Percentiles rank a stretch among this genome's conserved stretches.
These are phyloP conservation scores for Bruguiera sexangula DNA, from an alignment of 345 rosid genomes.

Conservation along the genomic window DNA sequence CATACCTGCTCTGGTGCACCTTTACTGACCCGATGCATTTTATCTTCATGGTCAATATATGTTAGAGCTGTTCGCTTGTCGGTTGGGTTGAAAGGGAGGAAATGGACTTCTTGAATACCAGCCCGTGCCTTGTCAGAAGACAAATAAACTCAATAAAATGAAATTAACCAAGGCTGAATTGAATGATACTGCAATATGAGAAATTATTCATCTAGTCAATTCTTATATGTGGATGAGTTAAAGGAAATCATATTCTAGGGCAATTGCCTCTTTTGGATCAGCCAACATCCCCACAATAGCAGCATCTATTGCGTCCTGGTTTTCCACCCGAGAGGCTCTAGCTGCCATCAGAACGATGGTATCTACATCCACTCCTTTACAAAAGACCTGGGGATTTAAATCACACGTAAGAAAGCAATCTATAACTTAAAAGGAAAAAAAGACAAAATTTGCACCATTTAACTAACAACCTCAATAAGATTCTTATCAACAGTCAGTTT, in stretches of 20 bases:
- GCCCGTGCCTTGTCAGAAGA: slow-evolving; percentile 33
- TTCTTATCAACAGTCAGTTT: slow-evolving; percentile 59
- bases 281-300: slow-evolving; percentile 62
- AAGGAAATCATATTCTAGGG: slow-evolving; percentile 7
- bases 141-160: slow-evolving; percentile 9
- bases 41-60: slow-evolving; percentile 44
- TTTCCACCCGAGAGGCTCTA: slow-evolving; percentile 58
- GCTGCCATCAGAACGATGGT: slow-evolving; percentile 61
- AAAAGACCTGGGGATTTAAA: slow-evolving; percentile 35
- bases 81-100: slow-evolving; percentile 63
- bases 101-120: slow-evolving; percentile 57
- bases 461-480: slow-evolving; percentile 48
- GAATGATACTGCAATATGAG: neutral
- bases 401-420: slow-evolving; percentile 1
- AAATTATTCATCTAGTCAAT: neutral
- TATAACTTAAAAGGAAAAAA: neutral
- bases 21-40: slow-evolving; percentile 65
- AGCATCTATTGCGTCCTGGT: slow-evolving; percentile 68
- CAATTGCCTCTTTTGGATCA: slow-evolving; percentile 55
- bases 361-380: slow-evolving; percentile 47
- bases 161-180: neutral
- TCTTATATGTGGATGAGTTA: neutral
- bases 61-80: slow-evolving; percentile 66
- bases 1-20: slow-evolving; percentile 56
- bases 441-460: neutral